Conservation (phyloP, 2,329 filamentous ascomycete species). For the Monosporascus sp. region DNA sequence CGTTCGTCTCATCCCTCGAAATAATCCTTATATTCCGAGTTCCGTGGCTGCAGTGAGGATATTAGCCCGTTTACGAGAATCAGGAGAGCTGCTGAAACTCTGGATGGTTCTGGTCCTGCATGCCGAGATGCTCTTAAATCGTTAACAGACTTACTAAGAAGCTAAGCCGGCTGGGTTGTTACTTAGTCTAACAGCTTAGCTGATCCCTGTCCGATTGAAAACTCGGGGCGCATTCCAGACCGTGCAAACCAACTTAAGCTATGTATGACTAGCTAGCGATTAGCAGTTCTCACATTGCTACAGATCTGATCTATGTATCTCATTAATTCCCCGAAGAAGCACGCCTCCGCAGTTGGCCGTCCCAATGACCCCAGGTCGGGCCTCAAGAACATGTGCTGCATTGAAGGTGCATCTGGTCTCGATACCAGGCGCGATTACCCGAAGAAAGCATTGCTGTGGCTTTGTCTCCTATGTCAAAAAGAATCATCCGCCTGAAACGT, state of each 20-base stretch:
- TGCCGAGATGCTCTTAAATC: background rate
- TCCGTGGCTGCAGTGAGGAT: too few relatives aligned
- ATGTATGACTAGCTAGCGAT: background rate
- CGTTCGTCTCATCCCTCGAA: background rate
- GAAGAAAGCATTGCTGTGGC: too few relatives aligned
- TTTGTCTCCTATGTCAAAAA: background rate
- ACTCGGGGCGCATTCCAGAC: background rate
- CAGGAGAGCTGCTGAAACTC: background rate
- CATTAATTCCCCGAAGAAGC: background rate
- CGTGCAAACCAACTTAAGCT: background rate
- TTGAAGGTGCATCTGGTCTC: background rate
- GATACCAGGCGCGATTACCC: background rate
- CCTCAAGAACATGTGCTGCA: background rate
- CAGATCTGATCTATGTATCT: background rate
- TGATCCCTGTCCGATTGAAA: background rate
- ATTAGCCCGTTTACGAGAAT: background rate
- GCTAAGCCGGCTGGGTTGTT: background rate
- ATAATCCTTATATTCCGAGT: background rate
- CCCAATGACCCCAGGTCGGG: background rate
- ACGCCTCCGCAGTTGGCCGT: background rate
- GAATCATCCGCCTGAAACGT: background rate
- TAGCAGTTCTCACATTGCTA: background rate
- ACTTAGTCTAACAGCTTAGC: too few relatives aligned
- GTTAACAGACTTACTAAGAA: background rate
- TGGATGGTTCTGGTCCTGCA: background rate